Conservation (phyloP, 139 green algal species). For the Closterium sp. region DNA sequence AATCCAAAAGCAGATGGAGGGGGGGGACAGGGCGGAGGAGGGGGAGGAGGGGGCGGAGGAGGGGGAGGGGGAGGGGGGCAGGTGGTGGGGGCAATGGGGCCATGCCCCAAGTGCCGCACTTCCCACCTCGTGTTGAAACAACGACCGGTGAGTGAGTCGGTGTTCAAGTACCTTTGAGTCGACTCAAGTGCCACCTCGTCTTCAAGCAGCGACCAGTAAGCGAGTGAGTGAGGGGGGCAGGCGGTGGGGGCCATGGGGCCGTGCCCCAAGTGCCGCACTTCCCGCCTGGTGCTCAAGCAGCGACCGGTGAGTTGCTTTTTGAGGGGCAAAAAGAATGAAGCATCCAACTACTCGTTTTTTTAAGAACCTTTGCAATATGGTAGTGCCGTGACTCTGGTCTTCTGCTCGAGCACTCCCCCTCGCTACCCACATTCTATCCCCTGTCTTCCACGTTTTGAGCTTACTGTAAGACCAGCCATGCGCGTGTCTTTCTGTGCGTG, state of each 20-base stretch:
- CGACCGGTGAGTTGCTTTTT: not conserved
- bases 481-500: no score
- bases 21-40: not conserved
- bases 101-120: slow-evolving; percentile 6
- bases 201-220: no score
- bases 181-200: no score
- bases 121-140: not conserved
- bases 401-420: no score
- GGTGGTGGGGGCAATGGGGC: not conserved
- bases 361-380: no score
- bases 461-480: no score
- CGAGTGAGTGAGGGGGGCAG: not conserved
- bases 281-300: slow-evolving; percentile 7
- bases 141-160: not conserved
- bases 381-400: no score
- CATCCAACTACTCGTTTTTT: no score
- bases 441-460: no score
- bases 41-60: no score
- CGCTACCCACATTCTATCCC: not conserved
- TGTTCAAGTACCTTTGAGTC: not conserved
- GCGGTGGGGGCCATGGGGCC: not conserved
- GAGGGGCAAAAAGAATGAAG: no score
- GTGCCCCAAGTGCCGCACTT: not conserved
- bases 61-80: not conserved
- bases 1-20: not conserved